A percentile compares a stretch with the other conserved stretches of the same genome.
These are phyloP conservation scores for Boletus barrowsii DNA, from an alignment of 768 basidiomycete species.

Conservation along the genomic window DNA sequence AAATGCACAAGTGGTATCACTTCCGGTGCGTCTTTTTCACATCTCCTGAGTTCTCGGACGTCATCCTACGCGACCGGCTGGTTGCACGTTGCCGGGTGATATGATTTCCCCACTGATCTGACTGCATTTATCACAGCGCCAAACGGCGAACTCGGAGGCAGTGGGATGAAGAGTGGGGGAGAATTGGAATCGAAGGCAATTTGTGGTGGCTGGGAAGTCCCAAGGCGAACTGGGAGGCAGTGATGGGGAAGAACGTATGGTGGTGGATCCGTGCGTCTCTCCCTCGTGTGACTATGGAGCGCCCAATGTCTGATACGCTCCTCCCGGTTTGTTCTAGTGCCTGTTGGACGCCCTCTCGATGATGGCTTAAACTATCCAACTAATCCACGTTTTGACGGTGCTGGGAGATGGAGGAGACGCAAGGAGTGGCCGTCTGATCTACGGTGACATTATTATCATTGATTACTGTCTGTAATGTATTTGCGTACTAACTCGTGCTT, in stretches of 20 bases:
- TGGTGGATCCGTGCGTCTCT: constrained; percentile 77
- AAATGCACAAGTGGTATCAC: constrained; percentile 53
- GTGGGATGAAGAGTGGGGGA: constrained; percentile 86
- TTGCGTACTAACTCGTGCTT: not conserved
- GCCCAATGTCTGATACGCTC: not conserved
- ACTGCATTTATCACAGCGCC: constrained; percentile 37
- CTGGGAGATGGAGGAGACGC: constrained; percentile 65
- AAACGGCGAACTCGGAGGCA: constrained; percentile 42
- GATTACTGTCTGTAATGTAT: not conserved
- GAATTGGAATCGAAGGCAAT: constrained; percentile 70
- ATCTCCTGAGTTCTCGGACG: not conserved
- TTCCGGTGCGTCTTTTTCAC: constrained; percentile 42
- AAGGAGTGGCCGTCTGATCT: constrained; percentile 69
- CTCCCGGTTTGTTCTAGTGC: constrained; percentile 33
- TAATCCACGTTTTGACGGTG: constrained; percentile 71
- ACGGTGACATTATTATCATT: constrained; percentile 37
- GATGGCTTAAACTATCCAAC: constrained; percentile 64
- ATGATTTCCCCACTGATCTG: not conserved
- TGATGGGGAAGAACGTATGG: constrained; percentile 69
- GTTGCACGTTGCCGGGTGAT: not conserved
- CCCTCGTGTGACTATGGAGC: not conserved
- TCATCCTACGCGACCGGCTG: not conserved
- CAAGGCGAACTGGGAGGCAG: constrained; percentile 67
- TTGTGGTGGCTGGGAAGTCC: constrained; percentile 79
- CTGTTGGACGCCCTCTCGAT: constrained; percentile 48